Evolutionary conservation across 257 asterid genomes (phyloP), one percentile per base, ranked within the genome.

Genomic region (Jacaranda copaia): DNA sequence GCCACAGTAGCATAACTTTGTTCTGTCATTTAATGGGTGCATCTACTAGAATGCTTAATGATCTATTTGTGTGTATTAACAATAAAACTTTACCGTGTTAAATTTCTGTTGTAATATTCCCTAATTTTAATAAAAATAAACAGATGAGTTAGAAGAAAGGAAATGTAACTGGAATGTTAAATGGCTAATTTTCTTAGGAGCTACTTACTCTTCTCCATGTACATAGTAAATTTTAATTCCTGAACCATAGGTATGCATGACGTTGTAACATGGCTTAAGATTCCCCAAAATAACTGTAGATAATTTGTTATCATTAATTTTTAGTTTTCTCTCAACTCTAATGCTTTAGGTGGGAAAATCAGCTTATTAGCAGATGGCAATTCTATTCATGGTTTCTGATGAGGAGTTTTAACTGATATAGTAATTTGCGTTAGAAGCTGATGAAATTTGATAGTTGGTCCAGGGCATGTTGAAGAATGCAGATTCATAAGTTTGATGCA

Each of bases 361-460:
- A 35, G 61, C 46, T 48, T 40, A 16, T 39, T 15, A 71, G 49
- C 40, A 63, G 45, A 36, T 14, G 51, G 5, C 3, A 56, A 8
- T 20, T 36, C 67, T 14, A 35, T 32, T 76, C 11, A 8, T 59
- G 45, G 67, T 57, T 65, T 63, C n/a, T 13, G 3, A 9, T 16
- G 35, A 15, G 72, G 77, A 8, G 35, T 18, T 38, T 71, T 25
- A 25, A 25, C 32, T 25, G 32, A 45, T 35, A 40, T 56, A 20
- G 10, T 48, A 45, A 60, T 74, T 43, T 68, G 68, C 76, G 35
- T 38, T 58, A 39, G 71, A 46, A 56, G 68, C 61, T 53, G 52
- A 68, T 69, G 67, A 58, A 16, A 57, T 65, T 67, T 51, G 71
- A 74, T 72, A 32, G 45, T 42, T 70, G 40, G 73, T 18, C 40